A percentile compares a stretch with the other conserved stretches of the same genome.
Evolutionary conservation across 495 filamentous ascomycete species (phyloP).

Genomic region (Penicillium verhagenii): DNA sequence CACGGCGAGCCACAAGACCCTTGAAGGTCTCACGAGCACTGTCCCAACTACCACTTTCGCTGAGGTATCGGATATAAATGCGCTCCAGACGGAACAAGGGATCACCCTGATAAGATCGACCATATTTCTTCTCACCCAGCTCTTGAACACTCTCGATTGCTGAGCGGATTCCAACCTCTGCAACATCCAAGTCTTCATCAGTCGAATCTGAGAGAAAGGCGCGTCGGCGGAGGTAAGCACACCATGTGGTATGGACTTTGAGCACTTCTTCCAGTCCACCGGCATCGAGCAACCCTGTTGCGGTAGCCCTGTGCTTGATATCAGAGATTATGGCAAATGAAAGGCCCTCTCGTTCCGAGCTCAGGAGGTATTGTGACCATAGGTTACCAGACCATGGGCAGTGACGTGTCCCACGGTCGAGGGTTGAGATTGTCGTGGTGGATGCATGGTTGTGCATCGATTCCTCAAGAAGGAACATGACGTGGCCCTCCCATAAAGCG

Average conservation of each 20-base stretch:
- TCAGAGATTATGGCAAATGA: conserved; percentile 76
- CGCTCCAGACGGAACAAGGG: conserved; percentile 83
- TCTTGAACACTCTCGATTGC: conserved; percentile 80
- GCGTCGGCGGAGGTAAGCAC: conserved; percentile 79
- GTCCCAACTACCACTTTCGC: conserved; percentile 67
- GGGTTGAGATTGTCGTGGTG: conserved; percentile 47
- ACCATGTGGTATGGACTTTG: conserved; percentile 90
- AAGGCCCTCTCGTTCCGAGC: conserved; percentile 70
- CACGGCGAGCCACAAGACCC: conserved; percentile 62
- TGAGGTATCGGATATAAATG: conserved; percentile 87
- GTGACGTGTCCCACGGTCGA: conserved; percentile 78
- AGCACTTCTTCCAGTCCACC: conserved; percentile 80
- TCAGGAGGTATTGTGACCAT: conserved; percentile 86
- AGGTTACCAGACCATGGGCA: conserved; percentile 89
- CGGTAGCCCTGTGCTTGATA: conserved; percentile 90
- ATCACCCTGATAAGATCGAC: conserved; percentile 76
- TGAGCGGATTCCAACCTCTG: conserved; percentile 83
- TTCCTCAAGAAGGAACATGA: conserved; percentile 64
- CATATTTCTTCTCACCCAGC: conserved; percentile 73
- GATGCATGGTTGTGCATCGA: conserved; percentile 30
- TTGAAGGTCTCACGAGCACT: conserved; percentile 73
- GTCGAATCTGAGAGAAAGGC: conserved; percentile 73
- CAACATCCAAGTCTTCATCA: conserved; percentile 89
- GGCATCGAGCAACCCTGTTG: conserved; percentile 69
- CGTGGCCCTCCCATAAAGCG: conserved; percentile 74